A percentile compares a stretch with the other conserved stretches of the same genome.
Evolutionary conservation across 108 stramenopile genomes (phyloP).

Genomic region (Nitzschia palea): DNA sequence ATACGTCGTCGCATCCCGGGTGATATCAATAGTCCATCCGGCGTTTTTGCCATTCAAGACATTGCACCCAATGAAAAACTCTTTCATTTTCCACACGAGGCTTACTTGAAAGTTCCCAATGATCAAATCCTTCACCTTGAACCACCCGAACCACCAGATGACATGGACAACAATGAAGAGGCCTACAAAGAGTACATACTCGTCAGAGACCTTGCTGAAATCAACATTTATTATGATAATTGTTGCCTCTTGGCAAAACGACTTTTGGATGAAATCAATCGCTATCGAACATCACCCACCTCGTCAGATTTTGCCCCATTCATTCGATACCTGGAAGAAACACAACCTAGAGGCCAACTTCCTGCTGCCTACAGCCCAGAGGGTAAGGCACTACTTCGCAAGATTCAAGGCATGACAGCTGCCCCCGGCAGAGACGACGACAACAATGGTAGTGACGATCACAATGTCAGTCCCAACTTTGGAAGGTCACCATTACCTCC

Average conservation of each 20-base stretch:
- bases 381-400: conserved; percentile 42
- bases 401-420: conserved; percentile 22
- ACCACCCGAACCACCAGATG: no score
- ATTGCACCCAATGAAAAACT: no score
- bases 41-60: conserved; percentile 25
- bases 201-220: no score
- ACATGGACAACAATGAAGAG: no score
- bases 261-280: conserved; percentile 7
- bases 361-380: conserved; percentile 45
- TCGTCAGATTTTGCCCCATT: conserved; percentile 42
- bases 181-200: not conserved
- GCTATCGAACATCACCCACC: conserved; percentile 31
- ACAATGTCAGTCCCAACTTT: not conserved
- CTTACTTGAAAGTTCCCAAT: no score
- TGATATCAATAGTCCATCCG: conserved; percentile 16
- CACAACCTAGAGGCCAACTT: conserved; percentile 37
- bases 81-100: no score
- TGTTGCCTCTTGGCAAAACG: conserved; percentile 2
- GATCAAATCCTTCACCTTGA: no score
- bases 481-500: not conserved
- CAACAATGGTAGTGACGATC: no score
- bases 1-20: conserved; percentile 22
- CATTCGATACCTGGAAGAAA: conserved; percentile 49
- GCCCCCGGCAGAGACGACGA: not conserved
- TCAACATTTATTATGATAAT: not conserved